phyloP scores from a whole-genome alignment of 768 basidiomycete genomes.

The Austroboletus festivus region DNA sequence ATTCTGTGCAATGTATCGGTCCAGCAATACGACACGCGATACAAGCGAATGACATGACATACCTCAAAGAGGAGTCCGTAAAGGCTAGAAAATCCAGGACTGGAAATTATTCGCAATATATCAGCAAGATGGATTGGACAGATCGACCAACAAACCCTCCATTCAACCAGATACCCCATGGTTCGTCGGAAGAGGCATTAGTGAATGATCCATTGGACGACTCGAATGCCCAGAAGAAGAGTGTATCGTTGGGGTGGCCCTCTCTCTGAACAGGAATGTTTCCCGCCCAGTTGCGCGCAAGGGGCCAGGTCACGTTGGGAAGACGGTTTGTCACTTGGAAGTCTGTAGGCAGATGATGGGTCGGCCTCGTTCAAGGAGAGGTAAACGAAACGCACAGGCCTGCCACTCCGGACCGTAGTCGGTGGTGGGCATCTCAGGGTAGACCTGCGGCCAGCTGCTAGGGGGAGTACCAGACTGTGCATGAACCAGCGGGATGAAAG shows the following conservation, averaged over 20 bases:
- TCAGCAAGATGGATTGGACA: neutral
- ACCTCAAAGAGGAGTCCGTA: constrained; percentile 61
- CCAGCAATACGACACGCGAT: neutral
- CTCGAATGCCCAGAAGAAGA: constrained; percentile 67
- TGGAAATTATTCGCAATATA: constrained; percentile 5
- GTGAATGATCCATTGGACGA: constrained; percentile 55
- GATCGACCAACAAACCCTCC: constrained; percentile 45
- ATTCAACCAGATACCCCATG: constrained; percentile 73
- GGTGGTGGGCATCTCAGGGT: constrained; percentile 41
- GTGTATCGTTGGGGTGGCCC: constrained; percentile 60
- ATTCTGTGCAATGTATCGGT: constrained; percentile 40
- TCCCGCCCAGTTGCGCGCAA: constrained; percentile 54
- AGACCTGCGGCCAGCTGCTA: constrained; percentile 36
- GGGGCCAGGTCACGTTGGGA: constrained; percentile 55
- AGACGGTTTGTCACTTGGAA: constrained; percentile 53
- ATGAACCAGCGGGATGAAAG: no score
- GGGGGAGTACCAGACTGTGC: no score
- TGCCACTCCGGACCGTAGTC: constrained; percentile 61
- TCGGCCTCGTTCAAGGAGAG: neutral
- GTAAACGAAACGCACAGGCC: constrained; percentile 40
- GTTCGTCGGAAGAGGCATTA: constrained; percentile 38
- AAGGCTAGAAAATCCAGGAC: constrained; percentile 69
- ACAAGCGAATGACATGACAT: constrained; percentile 10
- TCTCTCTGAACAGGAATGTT: constrained; percentile 60
- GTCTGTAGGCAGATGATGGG: constrained; percentile 36